phyloP scores from a whole-genome alignment of 2,329 filamentous ascomycete species.

The Cephalotrichum gorgonifer region DNA sequence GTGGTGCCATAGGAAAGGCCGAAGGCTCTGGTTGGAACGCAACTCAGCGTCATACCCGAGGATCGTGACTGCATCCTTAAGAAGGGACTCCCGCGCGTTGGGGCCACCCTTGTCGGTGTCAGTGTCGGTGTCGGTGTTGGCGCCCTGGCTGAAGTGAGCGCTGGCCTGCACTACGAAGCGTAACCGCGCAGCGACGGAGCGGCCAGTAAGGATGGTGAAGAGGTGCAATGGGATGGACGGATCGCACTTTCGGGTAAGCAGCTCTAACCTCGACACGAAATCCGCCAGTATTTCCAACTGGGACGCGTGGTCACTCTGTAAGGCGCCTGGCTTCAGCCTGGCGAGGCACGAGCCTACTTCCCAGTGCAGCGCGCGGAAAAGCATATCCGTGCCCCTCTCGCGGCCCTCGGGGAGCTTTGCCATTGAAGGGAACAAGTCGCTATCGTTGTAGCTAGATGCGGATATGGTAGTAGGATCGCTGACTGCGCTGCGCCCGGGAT shows the following conservation, averaged over 20 bases:
- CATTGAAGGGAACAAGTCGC: constrained; percentile 3
- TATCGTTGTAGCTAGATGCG: constrained; percentile 1
- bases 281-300: neutral
- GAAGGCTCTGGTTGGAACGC: neutral
- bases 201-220: neutral
- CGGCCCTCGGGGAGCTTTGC: neutral
- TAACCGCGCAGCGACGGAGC: neutral
- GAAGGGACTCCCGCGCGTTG: neutral
- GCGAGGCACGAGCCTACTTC: neutral
- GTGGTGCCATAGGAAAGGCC: constrained; percentile 3
- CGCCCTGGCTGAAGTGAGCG: neutral
- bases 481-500: neutral
- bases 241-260: neutral
- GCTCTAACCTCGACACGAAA: neutral
- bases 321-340: neutral
- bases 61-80: neutral
- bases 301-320: neutral
- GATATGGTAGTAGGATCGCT: neutral
- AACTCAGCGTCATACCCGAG: neutral
- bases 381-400: constrained; percentile 2
- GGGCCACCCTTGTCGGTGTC: neutral
- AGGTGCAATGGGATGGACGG: constrained; percentile 1
- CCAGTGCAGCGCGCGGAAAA: neutral
- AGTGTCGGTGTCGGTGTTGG: neutral
- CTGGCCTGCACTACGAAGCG: neutral